Conservation (phyloP, 495 filamentous ascomycete species). For the Recurvomyces mirabilis region DNA sequence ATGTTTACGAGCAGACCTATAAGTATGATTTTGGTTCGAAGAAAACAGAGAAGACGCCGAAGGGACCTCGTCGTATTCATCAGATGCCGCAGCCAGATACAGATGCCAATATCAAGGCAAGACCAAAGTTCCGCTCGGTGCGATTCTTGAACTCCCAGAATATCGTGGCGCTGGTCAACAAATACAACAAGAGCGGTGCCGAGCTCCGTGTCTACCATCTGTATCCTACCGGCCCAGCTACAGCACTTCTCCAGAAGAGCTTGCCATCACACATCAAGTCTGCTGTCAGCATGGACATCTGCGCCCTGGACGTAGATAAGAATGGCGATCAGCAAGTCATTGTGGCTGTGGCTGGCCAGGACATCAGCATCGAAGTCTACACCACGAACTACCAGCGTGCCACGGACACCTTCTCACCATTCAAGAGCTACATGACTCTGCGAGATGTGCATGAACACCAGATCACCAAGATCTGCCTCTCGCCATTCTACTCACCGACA, state of each 20-base stretch:
- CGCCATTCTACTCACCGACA: slow-evolving; percentile 51
- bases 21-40: slow-evolving; percentile 38
- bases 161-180: slow-evolving; percentile 30
- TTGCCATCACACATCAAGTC: slow-evolving; percentile 49
- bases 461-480: slow-evolving; percentile 78
- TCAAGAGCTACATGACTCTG: slow-evolving; percentile 53
- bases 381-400: slow-evolving; percentile 43
- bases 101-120: background rate
- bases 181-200: slow-evolving; percentile 46
- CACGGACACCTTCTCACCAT: slow-evolving; percentile 43
- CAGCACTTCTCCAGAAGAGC: slow-evolving; percentile 40
- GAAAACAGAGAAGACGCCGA: slow-evolving; percentile 35
- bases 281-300: slow-evolving; percentile 64
- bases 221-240: slow-evolving; percentile 27
- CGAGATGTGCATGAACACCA: slow-evolving; percentile 67
- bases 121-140: slow-evolving; percentile 29
- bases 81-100: slow-evolving; percentile 45
- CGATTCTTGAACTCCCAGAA: slow-evolving; percentile 58
- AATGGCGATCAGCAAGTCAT: slow-evolving; percentile 54
- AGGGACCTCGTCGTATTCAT: slow-evolving; percentile 49
- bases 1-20: slow-evolving; percentile 51
- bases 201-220: slow-evolving; percentile 59
- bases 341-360: slow-evolving; percentile 73
- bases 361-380: slow-evolving; percentile 66
- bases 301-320: slow-evolving; percentile 42